Evolutionary conservation across 768 basidiomycete genomes (phyloP), one percentile per base, ranked within the genome.

Genomic region (Trametes meyenii): DNA sequence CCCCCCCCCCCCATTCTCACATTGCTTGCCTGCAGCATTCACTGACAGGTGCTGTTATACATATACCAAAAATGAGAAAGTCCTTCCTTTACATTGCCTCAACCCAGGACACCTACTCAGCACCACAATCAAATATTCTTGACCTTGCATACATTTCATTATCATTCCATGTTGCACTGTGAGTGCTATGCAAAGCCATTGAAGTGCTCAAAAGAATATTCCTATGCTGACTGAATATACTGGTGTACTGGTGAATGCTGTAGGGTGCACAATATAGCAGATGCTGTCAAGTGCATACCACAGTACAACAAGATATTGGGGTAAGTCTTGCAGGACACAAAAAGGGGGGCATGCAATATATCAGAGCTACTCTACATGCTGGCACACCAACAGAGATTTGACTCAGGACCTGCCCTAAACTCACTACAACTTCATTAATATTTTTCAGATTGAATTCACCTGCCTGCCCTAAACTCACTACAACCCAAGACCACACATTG

Each of bases 301-400:
- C 55, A 64, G 56, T 11, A 68, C 61, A 10, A 29, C 29, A 10
- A 42, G 19, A 6, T 46, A 50, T 14, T 40, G 57, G 8, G 44
- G 44, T 7, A 29, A 33, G 29, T 33, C 8, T 3, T 33, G 29
- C 29, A 33, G 3, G 29, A n/a, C n/a, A n/a, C n/a, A n/a, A n/a
- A n/a, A n/a, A n/a, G n/a, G n/a, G n/a, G n/a, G n/a, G n/a, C n/a
- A n/a, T n/a, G n/a, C n/a, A n/a, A 14, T 16, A 5, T 43, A 43
- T 43, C 3, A 8, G 14, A 44, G n/a, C 12, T 50, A 70, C 1
- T 5, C 39, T 42, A 70, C 67, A 2, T 52, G 49, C 7, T 44
- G 52, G 7, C 53, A 55, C 35, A 64, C 60, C 13, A 44, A 58
- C 4, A 69, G 56, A 21, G 17, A 21, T 16, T 26, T 63, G 23